These are phyloP conservation scores for Populus euphratica DNA, from an alignment of 345 rosid species.

Conservation along the genomic window DNA sequence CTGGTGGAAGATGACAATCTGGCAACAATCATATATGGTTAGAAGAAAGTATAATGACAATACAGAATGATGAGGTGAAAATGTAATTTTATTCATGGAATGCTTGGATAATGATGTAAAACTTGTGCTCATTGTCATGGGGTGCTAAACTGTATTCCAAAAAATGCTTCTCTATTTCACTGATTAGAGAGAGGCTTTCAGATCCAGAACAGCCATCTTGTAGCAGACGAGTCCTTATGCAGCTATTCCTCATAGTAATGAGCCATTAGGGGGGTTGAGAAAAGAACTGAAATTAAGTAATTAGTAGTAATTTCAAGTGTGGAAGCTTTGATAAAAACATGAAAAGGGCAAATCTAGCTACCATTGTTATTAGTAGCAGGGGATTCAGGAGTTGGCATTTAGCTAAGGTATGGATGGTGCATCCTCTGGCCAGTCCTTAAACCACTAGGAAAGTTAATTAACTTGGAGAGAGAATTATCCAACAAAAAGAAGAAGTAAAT, in stretches of 20 bases:
- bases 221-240: background rate
- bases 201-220: background rate
- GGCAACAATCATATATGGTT: constrained; percentile 14
- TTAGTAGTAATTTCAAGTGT: background rate
- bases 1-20: constrained; percentile 50
- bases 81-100: background rate
- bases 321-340: background rate
- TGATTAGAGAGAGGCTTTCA: background rate
- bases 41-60: background rate
- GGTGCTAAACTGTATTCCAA: background rate
- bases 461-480: background rate
- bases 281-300: background rate
- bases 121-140: background rate
- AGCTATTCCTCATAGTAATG: background rate
- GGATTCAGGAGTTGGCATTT: background rate
- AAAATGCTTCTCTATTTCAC: background rate
- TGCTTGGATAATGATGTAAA: background rate
- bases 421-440: background rate
- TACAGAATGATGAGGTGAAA: background rate
- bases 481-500: background rate
- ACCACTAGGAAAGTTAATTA: background rate
- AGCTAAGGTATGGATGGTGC: background rate
- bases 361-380: background rate
- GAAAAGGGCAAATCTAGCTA: background rate
- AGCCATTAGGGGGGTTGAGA: background rate